Conservation (phyloP, 1,139 yeast species). For the Zygosaccharomyces sapae region DNA sequence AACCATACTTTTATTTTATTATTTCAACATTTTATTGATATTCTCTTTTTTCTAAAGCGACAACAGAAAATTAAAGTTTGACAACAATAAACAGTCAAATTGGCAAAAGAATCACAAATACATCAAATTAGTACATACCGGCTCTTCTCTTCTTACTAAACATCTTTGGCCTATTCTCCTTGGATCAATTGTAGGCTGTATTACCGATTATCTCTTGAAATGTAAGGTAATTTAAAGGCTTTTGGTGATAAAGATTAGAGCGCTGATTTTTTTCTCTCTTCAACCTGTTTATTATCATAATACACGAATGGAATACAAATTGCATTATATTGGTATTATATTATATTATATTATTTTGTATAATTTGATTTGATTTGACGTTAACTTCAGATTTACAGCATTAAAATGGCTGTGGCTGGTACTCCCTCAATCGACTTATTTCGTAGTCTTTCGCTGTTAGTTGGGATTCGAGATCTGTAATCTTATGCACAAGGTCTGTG, state of each 20-base stretch:
- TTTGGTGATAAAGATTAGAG: neutral
- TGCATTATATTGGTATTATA: neutral
- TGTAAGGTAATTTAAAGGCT: neutral
- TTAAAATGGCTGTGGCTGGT: neutral
- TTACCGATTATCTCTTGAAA: neutral
- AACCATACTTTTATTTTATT: neutral
- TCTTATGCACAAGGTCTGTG: conserved; percentile 54
- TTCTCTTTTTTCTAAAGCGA: neutral
- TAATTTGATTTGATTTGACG: neutral
- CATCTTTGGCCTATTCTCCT: conserved; percentile 15
- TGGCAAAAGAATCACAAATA: neutral
- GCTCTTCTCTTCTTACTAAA: conserved; percentile 34
- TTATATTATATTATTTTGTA: neutral
- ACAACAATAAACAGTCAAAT: neutral
- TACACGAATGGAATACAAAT: neutral
- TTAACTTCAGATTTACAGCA: neutral
- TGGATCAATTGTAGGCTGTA: neutral
- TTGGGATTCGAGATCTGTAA: conserved; percentile 49
- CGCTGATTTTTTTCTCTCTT: neutral
- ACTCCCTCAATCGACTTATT: conserved; percentile 8
- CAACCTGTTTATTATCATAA: neutral
- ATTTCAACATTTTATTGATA: neutral
- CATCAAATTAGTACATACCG: conserved; percentile 16
- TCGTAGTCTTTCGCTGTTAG: conserved; percentile 41
- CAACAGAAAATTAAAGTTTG: neutral